Evolutionary conservation across 208 protist genomes (phyloP), one percentile per base, ranked within the genome.

Genomic region (Leishmania gerbilli): DNA sequence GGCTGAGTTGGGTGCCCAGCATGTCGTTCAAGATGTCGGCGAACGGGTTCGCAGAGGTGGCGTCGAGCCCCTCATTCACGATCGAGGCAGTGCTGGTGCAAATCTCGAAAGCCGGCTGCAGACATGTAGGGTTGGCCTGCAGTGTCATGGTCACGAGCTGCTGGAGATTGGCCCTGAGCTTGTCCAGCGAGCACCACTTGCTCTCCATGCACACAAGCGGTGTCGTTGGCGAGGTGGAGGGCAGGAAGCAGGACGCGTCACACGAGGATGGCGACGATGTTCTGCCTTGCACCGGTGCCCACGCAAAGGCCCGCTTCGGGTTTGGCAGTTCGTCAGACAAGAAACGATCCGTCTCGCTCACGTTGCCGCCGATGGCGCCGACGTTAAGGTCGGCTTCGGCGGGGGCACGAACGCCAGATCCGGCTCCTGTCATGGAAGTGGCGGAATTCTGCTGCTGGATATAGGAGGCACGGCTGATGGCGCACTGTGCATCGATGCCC

Each of bases 401-500:
- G 60, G 45, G 69, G 40, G 56, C 68, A 15, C 47, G 21, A 55
- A 49, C 8, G 7, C 60, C 71, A 6, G 58, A n/a, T 55, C 34
- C 40, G 24, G 64, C 21, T 51, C 64, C 64, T 8, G 64, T 37
- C 34, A 53, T n/a, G 27, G 47, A 9, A 11, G 17, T 34, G 47
- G 49, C 24, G 27, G 42, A 24, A 49, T 40, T 40, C 11, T 79
- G 80, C 74, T 82, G 77, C 68, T 83, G 76, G 2, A 58, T 37
- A 62, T 81, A 85, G n/a, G 74, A 53, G 6, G 55, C 76, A 7
- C 83, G 71, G 72, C 71, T 58, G n/a, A 62, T 42, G 37, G 80
- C 42, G 74, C 90, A 91, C 77, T 94, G 89, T 40, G 96, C 91
- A 80, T 95, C 94, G 72, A 97, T 89, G 64, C 94, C 94, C 60